Percentiles rank a stretch among this genome's conserved stretches.
Conservation (phyloP, 202 grass and related monocot genomes). For the Musa balbisiana region DNA sequence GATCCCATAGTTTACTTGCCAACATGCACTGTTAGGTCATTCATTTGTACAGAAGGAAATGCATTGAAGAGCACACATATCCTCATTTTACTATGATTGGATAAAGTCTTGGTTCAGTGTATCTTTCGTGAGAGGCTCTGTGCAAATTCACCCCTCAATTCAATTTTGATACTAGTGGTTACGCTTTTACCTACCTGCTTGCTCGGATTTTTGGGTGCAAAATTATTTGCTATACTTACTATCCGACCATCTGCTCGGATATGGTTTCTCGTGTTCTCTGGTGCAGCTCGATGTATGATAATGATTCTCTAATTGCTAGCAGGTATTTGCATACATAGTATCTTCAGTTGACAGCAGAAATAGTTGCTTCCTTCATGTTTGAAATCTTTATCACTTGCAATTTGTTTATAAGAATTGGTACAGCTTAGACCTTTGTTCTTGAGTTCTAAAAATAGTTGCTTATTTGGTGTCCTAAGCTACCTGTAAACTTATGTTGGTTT, state of each 20-base stretch:
- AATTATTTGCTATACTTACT: constrained; percentile 84
- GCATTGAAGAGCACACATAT: constrained; percentile 73
- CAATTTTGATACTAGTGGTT: constrained; percentile 14
- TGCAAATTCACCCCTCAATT: constrained; percentile 55
- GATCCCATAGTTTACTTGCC: background rate
- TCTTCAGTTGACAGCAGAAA: background rate
- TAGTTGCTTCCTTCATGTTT: background rate
- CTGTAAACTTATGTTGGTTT: background rate
- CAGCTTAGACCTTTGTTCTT: background rate
- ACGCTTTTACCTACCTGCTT: constrained; percentile 13
- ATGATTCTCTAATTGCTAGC: constrained; percentile 55
- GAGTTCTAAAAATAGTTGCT: background rate
- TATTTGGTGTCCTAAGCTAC: background rate
- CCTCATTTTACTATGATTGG: constrained; percentile 93
- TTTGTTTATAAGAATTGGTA: background rate
- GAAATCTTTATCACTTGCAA: background rate
- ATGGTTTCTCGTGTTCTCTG: constrained; percentile 78
- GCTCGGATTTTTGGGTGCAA: constrained; percentile 63
- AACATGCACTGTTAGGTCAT: constrained; percentile 51
- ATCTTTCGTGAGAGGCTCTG: constrained; percentile 85
- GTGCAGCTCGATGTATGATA: constrained; percentile 78
- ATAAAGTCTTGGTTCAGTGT: constrained; percentile 81
- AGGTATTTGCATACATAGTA: constrained; percentile 31
- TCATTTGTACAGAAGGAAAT: constrained; percentile 75
- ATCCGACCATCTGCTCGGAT: constrained; percentile 89